These are phyloP conservation scores for Tylopilus sp. DNA, from an alignment of 1,284 basidiomycete species.

Conservation along the genomic window DNA sequence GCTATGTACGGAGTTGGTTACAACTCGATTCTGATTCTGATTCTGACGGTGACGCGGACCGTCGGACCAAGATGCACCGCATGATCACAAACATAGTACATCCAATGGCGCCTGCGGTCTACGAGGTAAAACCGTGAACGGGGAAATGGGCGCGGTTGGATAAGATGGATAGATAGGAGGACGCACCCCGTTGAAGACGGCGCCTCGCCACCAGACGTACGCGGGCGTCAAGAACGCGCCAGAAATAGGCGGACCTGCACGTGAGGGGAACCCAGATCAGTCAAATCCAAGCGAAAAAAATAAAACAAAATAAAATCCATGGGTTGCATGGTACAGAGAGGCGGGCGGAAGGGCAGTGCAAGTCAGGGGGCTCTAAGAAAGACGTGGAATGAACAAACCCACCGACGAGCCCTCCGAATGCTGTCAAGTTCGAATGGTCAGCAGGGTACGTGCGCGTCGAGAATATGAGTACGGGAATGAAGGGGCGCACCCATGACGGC, in stretches of 20 bases:
- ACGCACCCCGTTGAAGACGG: slow-evolving; percentile 32
- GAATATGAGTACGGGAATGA: neutral
- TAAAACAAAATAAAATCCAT: neutral
- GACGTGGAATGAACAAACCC: neutral
- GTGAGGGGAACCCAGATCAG: neutral
- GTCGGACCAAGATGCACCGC: slow-evolving; percentile 22
- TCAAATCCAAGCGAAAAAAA: neutral
- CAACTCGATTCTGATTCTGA: neutral
- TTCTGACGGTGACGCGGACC: neutral
- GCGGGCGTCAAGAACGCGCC: slow-evolving; percentile 27
- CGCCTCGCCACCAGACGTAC: slow-evolving; percentile 32
- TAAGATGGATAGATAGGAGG: neutral
- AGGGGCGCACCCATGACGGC: slow-evolving; percentile 27
- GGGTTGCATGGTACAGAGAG: no score
- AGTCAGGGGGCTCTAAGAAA: no score
- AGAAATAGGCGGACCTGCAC: slow-evolving; percentile 30
- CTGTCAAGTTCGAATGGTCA: slow-evolving; percentile 6
- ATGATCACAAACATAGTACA: slow-evolving; percentile 31
- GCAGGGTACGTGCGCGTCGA: neutral
- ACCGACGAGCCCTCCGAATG: slow-evolving; percentile 31
- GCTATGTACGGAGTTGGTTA: neutral
- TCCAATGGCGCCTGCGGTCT: slow-evolving; percentile 22
- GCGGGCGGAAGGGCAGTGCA: no score
- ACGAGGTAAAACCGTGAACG: no score
- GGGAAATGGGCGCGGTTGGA: no score